Evolutionary conservation across 1,284 basidiomycete species (phyloP), one percentile per base, ranked within the genome.

Genomic region (Microbotryum intermedium): DNA sequence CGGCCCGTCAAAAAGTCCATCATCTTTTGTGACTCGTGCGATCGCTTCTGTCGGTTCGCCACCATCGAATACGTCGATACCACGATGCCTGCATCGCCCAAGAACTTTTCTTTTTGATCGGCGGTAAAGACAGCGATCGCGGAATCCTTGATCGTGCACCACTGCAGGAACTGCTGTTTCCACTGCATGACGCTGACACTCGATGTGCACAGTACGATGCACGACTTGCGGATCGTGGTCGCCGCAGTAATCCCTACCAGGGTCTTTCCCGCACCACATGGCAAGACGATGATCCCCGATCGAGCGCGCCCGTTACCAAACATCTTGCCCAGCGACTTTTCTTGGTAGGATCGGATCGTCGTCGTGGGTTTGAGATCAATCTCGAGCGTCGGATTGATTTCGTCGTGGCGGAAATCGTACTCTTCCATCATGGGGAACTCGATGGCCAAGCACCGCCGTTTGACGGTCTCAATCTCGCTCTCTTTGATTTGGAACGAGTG

Each of bases 31-130:
- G 93, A 89, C 72, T 94, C 90, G 73, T 95, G 89, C 8, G 93
- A 94, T 61, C 93, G 83, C 74, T 95, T 95, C 70, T 90, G 87
- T 3, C 90, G 91, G 73, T 95, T 95, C 29, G 93, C 92, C 54
- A 97, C 91, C 93, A 97, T 97, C 11, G 92, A 95, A 74, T 97
- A 97, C 6, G 93, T 97, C 48, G 92, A 95, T 23, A 97, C 86
- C 45, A 97, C 92, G 66, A 97, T 94, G 53, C 93, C 93, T 61
- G 91, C 90, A 51, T 90, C 88, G 34, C 90, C 90, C 8, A 87
- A 85, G 76, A 97, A 97, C 88, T 90, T 91, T 74, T 97, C 92
- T 76, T 97, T 95, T 76, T 94, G 89, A 72, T 91, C 89, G 26
- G 91, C 89, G 1, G 93, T 97, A 72, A 97, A 97, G 10, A 95